phyloP scores from a whole-genome alignment of 768 basidiomycete genomes.

The Peribolospora baueri region DNA sequence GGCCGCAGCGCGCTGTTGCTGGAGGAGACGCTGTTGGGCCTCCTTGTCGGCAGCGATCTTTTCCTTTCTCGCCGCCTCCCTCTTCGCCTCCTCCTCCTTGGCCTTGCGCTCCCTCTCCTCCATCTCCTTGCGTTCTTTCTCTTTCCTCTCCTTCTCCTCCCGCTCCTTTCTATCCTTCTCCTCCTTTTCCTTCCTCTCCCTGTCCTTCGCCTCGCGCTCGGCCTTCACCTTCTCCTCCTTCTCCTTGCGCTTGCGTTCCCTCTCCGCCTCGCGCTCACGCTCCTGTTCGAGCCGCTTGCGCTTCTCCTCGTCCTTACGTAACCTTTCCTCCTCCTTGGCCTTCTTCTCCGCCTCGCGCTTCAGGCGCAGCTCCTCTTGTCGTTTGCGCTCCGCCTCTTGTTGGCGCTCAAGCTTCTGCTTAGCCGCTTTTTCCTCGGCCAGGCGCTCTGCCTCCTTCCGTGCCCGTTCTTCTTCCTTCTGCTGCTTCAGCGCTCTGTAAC shows the following conservation, averaged over 20 bases:
- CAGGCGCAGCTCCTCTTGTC: slow-evolving; percentile 63
- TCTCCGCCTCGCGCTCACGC: slow-evolving; percentile 23
- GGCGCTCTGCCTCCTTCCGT: slow-evolving; percentile 54
- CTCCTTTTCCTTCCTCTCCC: slow-evolving; percentile 22
- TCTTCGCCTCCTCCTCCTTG: slow-evolving; percentile 27
- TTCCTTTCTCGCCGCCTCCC: slow-evolving; percentile 11
- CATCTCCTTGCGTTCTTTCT: slow-evolving; percentile 16
- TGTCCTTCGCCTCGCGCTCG: slow-evolving; percentile 48
- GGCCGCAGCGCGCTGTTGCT: slow-evolving; percentile 10
- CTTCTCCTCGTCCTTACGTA: slow-evolving; percentile 55
- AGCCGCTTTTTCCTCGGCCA: slow-evolving; percentile 54
- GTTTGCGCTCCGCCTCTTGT: slow-evolving; percentile 58
- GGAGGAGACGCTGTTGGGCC: slow-evolving; percentile 6
- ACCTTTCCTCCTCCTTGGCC: slow-evolving; percentile 25
- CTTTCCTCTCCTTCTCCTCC: slow-evolving; percentile 33
- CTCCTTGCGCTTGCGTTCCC: slow-evolving; percentile 24
- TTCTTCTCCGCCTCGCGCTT: slow-evolving; percentile 40
- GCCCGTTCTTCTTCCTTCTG: slow-evolving; percentile 83
- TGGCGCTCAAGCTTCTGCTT: slow-evolving; percentile 50
- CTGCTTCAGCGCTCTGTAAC: slow-evolving; percentile 55
- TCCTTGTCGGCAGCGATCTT: slow-evolving; percentile 10
- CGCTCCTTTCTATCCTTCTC: slow-evolving; percentile 36
- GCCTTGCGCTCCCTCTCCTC: slow-evolving; percentile 26
- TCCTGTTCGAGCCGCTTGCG: slow-evolving; percentile 55
- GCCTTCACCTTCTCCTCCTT: slow-evolving; percentile 31